Conservation (phyloP, 257 asterid species). For the Eucommia ulmoides region DNA sequence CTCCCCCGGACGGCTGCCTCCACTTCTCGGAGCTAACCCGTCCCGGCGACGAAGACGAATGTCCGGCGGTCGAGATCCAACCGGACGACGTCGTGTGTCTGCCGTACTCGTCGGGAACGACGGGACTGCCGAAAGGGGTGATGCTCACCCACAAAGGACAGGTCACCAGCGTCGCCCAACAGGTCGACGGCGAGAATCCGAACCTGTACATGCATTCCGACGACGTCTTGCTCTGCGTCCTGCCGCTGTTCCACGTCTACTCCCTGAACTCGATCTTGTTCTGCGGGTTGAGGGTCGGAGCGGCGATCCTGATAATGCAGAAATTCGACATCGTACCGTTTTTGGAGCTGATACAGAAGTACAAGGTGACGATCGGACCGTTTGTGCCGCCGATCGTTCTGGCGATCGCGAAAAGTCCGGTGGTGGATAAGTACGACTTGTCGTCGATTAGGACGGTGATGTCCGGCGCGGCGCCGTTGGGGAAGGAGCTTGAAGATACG, state of each 20-base stretch:
- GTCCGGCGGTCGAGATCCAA: constrained; percentile 45
- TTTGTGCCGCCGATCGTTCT: constrained; percentile 87
- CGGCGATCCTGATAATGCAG: constrained; percentile 70
- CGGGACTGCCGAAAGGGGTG: constrained; percentile 93
- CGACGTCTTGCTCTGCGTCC: constrained; percentile 68
- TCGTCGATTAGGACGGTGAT: constrained; percentile 67
- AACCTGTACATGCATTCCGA: constrained; percentile 64
- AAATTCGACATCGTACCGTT: constrained; percentile 61
- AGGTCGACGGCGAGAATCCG: constrained; percentile 88
- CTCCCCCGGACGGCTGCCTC: constrained; percentile 32
- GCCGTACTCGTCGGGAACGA: constrained; percentile 94
- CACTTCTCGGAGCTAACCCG: constrained; percentile 37
- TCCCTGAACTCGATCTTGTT: constrained; percentile 70
- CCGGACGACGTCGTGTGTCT: constrained; percentile 78
- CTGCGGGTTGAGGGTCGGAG: constrained; percentile 84
- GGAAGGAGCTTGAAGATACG: constrained; percentile 90
- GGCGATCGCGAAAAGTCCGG: constrained; percentile 64
- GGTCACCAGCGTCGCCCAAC: constrained; percentile 86
- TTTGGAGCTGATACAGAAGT: constrained; percentile 58
- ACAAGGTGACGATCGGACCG: constrained; percentile 73
- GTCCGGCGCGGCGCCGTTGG: constrained; percentile 99
- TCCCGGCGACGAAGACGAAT: constrained; percentile 37
- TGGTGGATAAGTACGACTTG: constrained; percentile 70
- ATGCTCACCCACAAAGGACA: constrained; percentile 86
- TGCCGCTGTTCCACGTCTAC: constrained; percentile 78